Evolutionary conservation across 176 grass and related monocot genomes (phyloP), one percentile per base, ranked within the genome.

Genomic region (Eleusine indica): DNA sequence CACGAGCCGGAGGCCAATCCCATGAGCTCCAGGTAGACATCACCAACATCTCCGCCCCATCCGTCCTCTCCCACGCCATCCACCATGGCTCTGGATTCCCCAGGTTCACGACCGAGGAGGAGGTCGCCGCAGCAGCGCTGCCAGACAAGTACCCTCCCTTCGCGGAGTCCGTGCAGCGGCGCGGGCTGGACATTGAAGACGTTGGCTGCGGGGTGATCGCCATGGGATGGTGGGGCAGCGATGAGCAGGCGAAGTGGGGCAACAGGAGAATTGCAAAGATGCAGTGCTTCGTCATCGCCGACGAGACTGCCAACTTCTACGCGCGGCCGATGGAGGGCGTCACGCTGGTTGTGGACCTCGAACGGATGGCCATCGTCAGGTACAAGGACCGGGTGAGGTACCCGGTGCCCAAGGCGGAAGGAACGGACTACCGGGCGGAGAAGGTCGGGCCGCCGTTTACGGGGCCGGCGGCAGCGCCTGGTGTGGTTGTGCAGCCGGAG

Each of bases 271-370:
- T 91, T 77, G 73, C 81, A 13, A 87, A 87, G 84, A 30, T 93
- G 63, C 47, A 66, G 72, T 96, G 94, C 68, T 93, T 87, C 10
- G 44, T 91, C 3, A 1, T 54, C 52, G 67, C 58, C 4, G 86
- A 70, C 4, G 90, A 38, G 19, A 92, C 88, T 21, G 83, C 68
- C 35, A 95, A 93, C 84, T 90, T 86, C 66, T 92, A 88, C 56
- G 74, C 39, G 49, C 80, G 90, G 78, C 90, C 93, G 18, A 13
- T 94, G 61, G 93, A 92, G 67, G 93, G 90, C 54, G 73, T 94
- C 30, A 82, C 90, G 73, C 65, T 94, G 32, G 78, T 92, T 77
- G 90, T 88, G 39, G 90, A 92, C 73, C 74, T 94, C 81, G 93
- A 94, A 64, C 18, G 18, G 21, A 83, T 92, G 93, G 70, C 81